phyloP scores from a whole-genome alignment of 352 stramenopile species.

The Globisporangium middletonii region DNA sequence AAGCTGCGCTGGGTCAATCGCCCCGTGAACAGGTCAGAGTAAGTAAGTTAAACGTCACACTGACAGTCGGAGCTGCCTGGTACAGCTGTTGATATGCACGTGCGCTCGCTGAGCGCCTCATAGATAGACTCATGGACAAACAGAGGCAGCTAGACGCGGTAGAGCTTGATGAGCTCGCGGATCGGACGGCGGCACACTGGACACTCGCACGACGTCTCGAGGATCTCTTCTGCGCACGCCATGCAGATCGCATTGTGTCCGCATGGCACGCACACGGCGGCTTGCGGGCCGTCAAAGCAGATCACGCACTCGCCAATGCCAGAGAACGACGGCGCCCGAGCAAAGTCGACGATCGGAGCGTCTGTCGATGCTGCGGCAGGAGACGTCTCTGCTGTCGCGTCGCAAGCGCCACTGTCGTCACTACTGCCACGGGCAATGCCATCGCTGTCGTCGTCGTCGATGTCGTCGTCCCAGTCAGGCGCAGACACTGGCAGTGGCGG shows the following conservation, averaged over 20 bases:
- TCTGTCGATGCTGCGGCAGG: not conserved
- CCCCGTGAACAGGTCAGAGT: not conserved
- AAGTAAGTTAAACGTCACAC: not conserved
- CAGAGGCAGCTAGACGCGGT: slow-evolving; percentile 37
- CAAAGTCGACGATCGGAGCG: slow-evolving; percentile 27
- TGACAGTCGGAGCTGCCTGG: too few species aligned
- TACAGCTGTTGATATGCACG: not conserved
- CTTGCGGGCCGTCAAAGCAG: slow-evolving; percentile 72
- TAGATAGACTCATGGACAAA: not conserved
- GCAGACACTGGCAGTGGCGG: slow-evolving; percentile 31
- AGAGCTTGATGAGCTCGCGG: slow-evolving; percentile 77
- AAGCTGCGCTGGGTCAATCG: not conserved
- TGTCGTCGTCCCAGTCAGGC: slow-evolving; percentile 37
- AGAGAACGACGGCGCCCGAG: slow-evolving; percentile 25
- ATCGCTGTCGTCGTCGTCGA: not conserved
- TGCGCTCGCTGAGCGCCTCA: not conserved
- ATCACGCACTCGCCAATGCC: slow-evolving; percentile 68
- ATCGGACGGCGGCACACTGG: slow-evolving; percentile 64
- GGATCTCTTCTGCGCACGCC: slow-evolving; percentile 63
- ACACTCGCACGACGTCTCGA: slow-evolving; percentile 50
- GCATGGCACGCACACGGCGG: slow-evolving; percentile 73
- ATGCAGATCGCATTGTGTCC: slow-evolving; percentile 83
- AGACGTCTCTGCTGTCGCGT: not conserved
- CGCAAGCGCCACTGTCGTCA: slow-evolving; percentile 2
- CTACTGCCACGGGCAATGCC: not conserved